Base-by-base conservation (phyloP, 2,329 filamentous ascomycete genomes). In the Epichloe sylvatica region DNA sequence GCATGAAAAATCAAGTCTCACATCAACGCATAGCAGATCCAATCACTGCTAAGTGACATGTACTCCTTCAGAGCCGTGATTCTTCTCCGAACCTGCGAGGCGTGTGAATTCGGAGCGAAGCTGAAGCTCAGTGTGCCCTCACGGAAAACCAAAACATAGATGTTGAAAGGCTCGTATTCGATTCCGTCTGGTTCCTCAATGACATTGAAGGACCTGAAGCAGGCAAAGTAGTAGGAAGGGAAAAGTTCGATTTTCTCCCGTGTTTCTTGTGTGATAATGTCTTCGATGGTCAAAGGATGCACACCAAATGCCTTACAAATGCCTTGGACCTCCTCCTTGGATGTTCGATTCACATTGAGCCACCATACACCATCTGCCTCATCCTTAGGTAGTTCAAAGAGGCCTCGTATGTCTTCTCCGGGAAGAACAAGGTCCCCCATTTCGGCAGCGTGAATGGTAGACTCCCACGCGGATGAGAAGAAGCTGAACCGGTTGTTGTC, bases 21-120 rank as follows among this genome's bases (percentile, higher is more conserved):
- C 83, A 98, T 97, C 62, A 98, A 76, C 41, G 92, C 92, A 64
- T 98, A 98, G 72, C 92, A 98, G 58, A 97, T 94, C 91, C 94
- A 98, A 68, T 98, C 92, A 57, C 89, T 90, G 63, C 88, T 94
- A 38, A 98, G 76, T 53, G 90, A 83, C 59, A 97, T 86, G 62
- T 96, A 97, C 62, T 98, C 92, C 62, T 94, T 91, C 50, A 98
- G 75, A 57, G 88, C 85, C 23, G 87, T 83, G 60, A 98, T 97
- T 66, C 92, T 82, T 72, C 86, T 89, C 56, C 91, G 82, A 25
- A 98, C 92, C 56, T 92, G 87, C 41, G 83, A 77, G 12, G 90
- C 87, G 64, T 98, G 92, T 2, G 82, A 80, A 61, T 94, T 95
- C 13, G 84, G 84, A 45, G 80, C 81, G 64, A 95, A 97, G 55